Conservation (phyloP, 2,329 filamentous ascomycete genomes). For the Pseudogymnoascus sp. region DNA sequence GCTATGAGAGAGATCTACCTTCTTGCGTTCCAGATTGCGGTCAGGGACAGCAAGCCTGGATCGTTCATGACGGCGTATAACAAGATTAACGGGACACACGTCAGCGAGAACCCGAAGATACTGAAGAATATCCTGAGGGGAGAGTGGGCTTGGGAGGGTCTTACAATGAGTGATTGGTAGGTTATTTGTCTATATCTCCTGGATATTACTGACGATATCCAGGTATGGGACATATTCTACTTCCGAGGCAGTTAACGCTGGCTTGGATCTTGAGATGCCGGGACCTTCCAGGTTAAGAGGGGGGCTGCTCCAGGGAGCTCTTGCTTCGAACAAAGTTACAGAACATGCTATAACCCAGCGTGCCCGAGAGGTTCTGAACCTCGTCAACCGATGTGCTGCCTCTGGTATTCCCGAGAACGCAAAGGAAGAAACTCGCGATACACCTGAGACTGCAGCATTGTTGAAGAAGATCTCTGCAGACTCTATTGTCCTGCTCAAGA, state of each 20-base stretch:
- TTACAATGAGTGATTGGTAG: slow-evolving; percentile 55
- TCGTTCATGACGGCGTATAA: slow-evolving; percentile 56
- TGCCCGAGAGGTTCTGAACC: slow-evolving; percentile 13
- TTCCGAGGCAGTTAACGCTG: slow-evolving; percentile 25
- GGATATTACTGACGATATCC: background rate
- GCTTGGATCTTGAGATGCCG: slow-evolving; percentile 36
- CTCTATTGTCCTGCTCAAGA: slow-evolving; percentile 57
- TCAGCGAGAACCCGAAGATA: slow-evolving; percentile 46
- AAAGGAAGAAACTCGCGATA: slow-evolving; percentile 14
- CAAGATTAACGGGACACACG: slow-evolving; percentile 49
- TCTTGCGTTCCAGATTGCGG: slow-evolving; percentile 50
- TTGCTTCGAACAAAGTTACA: slow-evolving; percentile 7
- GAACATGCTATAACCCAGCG: slow-evolving; percentile 11
- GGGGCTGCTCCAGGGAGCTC: slow-evolving; percentile 5
- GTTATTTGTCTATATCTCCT: background rate
- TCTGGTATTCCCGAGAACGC: background rate
- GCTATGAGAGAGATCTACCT: slow-evolving; percentile 53
- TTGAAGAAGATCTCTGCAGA: slow-evolving; percentile 50
- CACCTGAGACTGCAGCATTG: slow-evolving; percentile 29
- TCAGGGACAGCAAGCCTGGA: slow-evolving; percentile 43
- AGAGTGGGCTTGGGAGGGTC: slow-evolving; percentile 52
- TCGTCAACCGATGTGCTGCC: slow-evolving; percentile 2
- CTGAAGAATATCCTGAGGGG: slow-evolving; percentile 44
- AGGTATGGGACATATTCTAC: slow-evolving; percentile 23
- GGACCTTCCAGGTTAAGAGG: slow-evolving; percentile 29